A percentile compares a stretch with the other conserved stretches of the same genome.
These are phyloP conservation scores for Strobilomyces confusus DNA, from an alignment of 768 basidiomycete species.

Conservation along the genomic window DNA sequence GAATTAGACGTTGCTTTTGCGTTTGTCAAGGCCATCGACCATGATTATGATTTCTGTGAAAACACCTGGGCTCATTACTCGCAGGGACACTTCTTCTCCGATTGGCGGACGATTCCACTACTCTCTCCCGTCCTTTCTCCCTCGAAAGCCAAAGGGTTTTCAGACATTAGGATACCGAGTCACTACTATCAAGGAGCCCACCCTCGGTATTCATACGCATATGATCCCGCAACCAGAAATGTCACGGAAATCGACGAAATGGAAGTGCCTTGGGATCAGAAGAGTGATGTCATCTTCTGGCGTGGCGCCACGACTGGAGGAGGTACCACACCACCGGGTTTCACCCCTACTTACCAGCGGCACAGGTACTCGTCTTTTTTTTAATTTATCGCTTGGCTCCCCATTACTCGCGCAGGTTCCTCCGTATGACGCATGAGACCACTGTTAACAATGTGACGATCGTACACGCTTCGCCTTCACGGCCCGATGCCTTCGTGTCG, in stretches of 20 bases:
- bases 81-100: conserved; percentile 97
- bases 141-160: conserved; percentile 78
- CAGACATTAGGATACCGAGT: conserved; percentile 91
- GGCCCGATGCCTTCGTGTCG: conserved; percentile 53
- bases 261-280: conserved; percentile 88
- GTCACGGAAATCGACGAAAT: conserved; percentile 76
- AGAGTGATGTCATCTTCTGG: conserved; percentile 89
- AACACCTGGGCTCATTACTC: conserved; percentile 79
- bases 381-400: conserved; percentile 1
- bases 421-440: conserved; percentile 68
- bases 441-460: conserved; percentile 52
- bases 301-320: conserved; percentile 95
- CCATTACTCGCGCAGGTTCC: conserved; percentile 40
- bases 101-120: conserved; percentile 85
- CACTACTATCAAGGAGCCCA: conserved; percentile 93
- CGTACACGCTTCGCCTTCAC: conserved; percentile 64
- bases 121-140: conserved; percentile 96
- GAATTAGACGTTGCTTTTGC: conserved; percentile 51
- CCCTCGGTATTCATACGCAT: conserved; percentile 82
- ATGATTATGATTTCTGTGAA: conserved; percentile 71
- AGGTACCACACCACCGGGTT: conserved; percentile 82
- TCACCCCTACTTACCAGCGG: conserved; percentile 77
- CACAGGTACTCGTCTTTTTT: conserved; percentile 54
- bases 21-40: conserved; percentile 61
- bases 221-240: conserved; percentile 67